Base-by-base conservation (phyloP, 2,329 filamentous ascomycete genomes). In the Chrysoporthe austroafricana region DNA sequence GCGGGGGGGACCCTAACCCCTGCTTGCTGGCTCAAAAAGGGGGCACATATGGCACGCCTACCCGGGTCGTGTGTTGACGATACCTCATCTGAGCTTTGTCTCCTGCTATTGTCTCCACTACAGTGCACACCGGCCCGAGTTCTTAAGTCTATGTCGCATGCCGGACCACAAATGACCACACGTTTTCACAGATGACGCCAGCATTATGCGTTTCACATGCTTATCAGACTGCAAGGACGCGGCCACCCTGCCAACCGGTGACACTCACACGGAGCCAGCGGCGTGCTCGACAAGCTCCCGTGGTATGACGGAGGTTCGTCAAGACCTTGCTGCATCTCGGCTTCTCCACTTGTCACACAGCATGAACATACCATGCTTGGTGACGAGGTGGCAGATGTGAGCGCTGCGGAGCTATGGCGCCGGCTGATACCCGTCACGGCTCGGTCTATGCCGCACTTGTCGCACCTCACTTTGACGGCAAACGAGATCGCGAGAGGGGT, bases 311-410 rank as follows among this genome's bases (percentile, higher is more conserved):
- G 26, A 32, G 58, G 34, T n/a, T n/a, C 56, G 21, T n/a, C 56
- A 14, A 39, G 11, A 39, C 56, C 18, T 18, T 43, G 58, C 39
- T 44, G 39, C 42, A 46, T 60, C 42, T 42, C 34, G 39, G 50
- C 50, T 54, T 13, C 26, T 21, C 58, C 58, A 60, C 42, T 60
- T 60, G 21, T 60, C 36, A 44, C 42, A 60, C 58, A 60, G 58
- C 58, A 44, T 44, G 11, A 44, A 60, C 36, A 16, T 54, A 39
- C 36, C 58, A 60, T 16, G 58, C 21, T 13, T 60, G 13, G 42
- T 60, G 42, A 44, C 42, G 44, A 43, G 58, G 21, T 42, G 50
- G 16, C 16, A 16, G 34, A 14, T 13, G 34, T 1, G 32, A n/a
- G 32, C 14, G 14, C 14, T 26, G 32, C 50, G 14, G 13, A 54